phyloP scores from a whole-genome alignment of 306 rosid species.

The Macrotyloma uniflorum region DNA sequence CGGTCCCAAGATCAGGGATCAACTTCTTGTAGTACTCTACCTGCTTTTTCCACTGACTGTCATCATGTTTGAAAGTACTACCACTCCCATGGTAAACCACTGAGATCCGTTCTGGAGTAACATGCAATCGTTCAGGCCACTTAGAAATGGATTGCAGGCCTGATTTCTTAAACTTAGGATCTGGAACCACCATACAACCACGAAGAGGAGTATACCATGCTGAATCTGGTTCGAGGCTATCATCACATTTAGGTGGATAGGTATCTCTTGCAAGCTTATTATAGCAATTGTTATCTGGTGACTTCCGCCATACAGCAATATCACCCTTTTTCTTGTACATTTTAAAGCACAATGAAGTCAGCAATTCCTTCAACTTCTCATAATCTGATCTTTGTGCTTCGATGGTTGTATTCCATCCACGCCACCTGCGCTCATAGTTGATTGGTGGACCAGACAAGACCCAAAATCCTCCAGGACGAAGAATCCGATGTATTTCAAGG shows the following conservation, averaged over 20 bases:
- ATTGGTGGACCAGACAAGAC: conserved; percentile 96
- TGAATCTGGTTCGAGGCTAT: conserved; percentile 85
- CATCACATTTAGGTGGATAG: conserved; percentile 91
- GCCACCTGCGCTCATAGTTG: conserved; percentile 85
- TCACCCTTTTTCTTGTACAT: conserved; percentile 85
- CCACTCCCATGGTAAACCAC: conserved; percentile 63
- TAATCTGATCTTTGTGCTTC: conserved; percentile 81
- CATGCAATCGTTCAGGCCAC: conserved; percentile 86
- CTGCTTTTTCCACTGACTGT: conserved; percentile 76
- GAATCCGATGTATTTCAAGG: conserved; percentile 87
- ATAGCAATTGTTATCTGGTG: conserved; percentile 64
- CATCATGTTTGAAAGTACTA: conserved; percentile 69
- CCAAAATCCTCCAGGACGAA: conserved; percentile 99
- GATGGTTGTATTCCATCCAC: conserved; percentile 96
- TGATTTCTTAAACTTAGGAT: conserved; percentile 65
- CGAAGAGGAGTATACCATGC: conserved; percentile 98
- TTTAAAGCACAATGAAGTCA: conserved; percentile 87
- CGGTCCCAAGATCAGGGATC: conserved; percentile 76
- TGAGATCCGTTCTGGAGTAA: conserved; percentile 71
- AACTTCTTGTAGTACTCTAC: conserved; percentile 81
- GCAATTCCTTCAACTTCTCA: conserved; percentile 68
- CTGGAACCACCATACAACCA: conserved; percentile 71
- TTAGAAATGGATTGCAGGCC: conserved; percentile 57
- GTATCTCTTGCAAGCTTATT: conserved; percentile 62
- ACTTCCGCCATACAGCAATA: conserved; percentile 93